These are phyloP conservation scores for Malus hybrid DNA, from an alignment of 331 rosid species.

Conservation along the genomic window DNA sequence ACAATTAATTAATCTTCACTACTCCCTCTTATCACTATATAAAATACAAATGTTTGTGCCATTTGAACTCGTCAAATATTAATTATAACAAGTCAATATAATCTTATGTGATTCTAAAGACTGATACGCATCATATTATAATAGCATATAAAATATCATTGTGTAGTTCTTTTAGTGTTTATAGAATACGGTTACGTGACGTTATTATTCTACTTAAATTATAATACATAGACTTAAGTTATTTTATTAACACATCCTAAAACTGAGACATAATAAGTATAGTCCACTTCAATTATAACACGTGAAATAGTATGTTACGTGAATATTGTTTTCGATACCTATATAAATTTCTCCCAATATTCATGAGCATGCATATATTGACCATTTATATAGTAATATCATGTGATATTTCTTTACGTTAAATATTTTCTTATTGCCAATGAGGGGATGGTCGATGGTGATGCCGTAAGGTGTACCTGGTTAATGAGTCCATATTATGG, in stretches of 20 bases:
- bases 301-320: too few species aligned
- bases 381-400: not conserved
- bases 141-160: too few species aligned
- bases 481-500: not conserved
- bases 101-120: not conserved
- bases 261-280: not conserved
- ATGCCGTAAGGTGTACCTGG: not conserved
- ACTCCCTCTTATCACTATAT: not conserved
- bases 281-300: too few species aligned
- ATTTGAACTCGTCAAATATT: constrained; percentile 21
- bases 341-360: not conserved
- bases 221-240: too few species aligned
- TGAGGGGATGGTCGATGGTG: not conserved
- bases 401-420: not conserved
- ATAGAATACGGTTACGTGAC: too few species aligned
- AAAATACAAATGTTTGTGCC: not conserved
- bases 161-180: too few species aligned
- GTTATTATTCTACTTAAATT: too few species aligned
- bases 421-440: not conserved
- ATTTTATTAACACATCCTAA: too few species aligned
- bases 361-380: not conserved
- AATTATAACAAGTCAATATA: not conserved
- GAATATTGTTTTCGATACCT: too few species aligned
- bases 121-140: not conserved
- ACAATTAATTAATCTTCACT: not conserved